A percentile compares a stretch with the other conserved stretches of the same genome.
Conservation (phyloP, 176 grass and related monocot genomes). For the Pharus latifolius region DNA sequence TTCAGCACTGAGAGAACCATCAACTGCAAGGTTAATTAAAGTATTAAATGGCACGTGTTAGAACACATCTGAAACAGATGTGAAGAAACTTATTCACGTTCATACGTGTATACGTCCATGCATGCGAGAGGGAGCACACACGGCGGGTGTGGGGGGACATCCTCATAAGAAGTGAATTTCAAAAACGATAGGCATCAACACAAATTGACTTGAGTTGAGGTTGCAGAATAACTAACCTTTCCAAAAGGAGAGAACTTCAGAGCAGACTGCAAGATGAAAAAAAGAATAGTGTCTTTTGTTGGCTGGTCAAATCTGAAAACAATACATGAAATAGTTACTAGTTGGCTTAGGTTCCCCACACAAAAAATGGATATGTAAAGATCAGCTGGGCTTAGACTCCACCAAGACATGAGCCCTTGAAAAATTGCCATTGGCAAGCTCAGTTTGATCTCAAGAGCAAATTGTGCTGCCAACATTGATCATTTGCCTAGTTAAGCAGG, state of each 20-base stretch:
- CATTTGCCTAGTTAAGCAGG: neutral
- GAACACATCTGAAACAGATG: neutral
- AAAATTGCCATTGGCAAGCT: neutral
- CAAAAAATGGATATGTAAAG: neutral
- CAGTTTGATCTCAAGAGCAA: neutral
- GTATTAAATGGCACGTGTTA: neutral
- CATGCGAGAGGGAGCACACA: too few species aligned
- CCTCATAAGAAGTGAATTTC: too few species aligned
- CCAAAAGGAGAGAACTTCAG: constrained; percentile 58
- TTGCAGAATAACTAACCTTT: constrained; percentile 56
- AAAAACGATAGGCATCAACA: too few species aligned
- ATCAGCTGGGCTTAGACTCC: neutral
- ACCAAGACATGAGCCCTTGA: neutral
- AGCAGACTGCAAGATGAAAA: constrained; percentile 58
- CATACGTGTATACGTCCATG: too few species aligned
- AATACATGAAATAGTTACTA: constrained; percentile 12
- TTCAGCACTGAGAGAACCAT: constrained; percentile 66
- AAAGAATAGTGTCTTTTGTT: constrained; percentile 51
- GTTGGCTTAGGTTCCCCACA: neutral
- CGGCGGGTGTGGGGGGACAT: too few species aligned
- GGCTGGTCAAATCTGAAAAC: constrained; percentile 63
- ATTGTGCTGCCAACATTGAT: neutral
- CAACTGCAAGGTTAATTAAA: constrained; percentile 38
- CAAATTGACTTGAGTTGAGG: neutral
- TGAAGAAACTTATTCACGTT: too few species aligned